Evolutionary conservation across 345 rosid species (phyloP).

Genomic region (Arabis alpina): DNA sequence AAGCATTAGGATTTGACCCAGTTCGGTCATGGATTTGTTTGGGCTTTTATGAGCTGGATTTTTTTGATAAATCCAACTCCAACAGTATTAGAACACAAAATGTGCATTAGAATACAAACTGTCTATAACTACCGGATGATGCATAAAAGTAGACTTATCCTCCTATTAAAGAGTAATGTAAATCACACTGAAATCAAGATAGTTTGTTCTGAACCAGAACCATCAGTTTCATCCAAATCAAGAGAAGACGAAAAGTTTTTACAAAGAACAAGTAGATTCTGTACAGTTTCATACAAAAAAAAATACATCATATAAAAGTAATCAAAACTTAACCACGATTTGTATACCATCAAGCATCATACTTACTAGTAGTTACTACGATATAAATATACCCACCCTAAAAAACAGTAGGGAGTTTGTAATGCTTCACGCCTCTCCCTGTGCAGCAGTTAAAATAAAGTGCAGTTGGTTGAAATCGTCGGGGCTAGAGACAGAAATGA

Average conservation of each 20-base stretch:
- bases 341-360: conserved; percentile 20
- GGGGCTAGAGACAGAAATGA: conserved; percentile 68
- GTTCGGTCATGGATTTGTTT: too few species aligned
- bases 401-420: background rate
- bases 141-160: background rate
- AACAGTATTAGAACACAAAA: too few species aligned
- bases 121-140: too few species aligned
- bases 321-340: conserved; percentile 18
- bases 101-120: too few species aligned
- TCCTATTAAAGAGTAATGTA: background rate
- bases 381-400: background rate
- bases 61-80: too few species aligned
- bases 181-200: background rate
- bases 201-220: background rate
- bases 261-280: conserved; percentile 19
- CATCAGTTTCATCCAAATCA: background rate
- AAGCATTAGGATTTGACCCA: too few species aligned
- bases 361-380: background rate
- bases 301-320: conserved; percentile 17
- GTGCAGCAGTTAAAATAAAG: conserved; percentile 6
- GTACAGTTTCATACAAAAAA: conserved; percentile 27
- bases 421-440: conserved; percentile 15
- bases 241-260: background rate
- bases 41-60: too few species aligned
- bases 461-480: background rate